phyloP scores from a whole-genome alignment of 192 early-diverging fungal genomes.

The Allomyces javanicus region DNA sequence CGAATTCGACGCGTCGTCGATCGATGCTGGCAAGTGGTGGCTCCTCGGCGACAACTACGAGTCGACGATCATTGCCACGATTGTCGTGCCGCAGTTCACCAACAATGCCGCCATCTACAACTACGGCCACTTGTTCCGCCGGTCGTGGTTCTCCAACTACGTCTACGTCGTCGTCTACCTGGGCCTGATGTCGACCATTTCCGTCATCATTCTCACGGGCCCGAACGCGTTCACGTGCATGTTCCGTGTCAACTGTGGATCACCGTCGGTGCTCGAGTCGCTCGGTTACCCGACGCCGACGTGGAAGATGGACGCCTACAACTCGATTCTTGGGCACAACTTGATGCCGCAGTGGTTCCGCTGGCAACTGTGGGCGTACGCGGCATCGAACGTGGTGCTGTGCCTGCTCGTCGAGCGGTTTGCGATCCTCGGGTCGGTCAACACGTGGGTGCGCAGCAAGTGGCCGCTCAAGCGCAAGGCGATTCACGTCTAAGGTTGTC shows the following conservation, averaged over 20 bases:
- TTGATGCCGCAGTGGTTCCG: conserved; percentile 43
- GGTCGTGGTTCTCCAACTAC: conserved; percentile 41
- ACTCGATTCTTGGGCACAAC: conserved; percentile 49
- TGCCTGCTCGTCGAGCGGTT: conserved; percentile 26
- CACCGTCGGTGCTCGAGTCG: conserved; percentile 14
- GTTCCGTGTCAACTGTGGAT: conserved; percentile 56
- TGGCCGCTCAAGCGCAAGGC: background rate
- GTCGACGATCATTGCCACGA: conserved; percentile 34
- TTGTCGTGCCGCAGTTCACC: conserved; percentile 50
- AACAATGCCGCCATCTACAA: conserved; percentile 46
- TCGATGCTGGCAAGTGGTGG: conserved; percentile 55
- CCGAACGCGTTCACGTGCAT: conserved; percentile 43
- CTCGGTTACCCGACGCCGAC: conserved; percentile 19
- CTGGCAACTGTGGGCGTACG: conserved; percentile 33
- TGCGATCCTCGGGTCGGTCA: conserved; percentile 28
- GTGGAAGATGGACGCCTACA: conserved; percentile 28
- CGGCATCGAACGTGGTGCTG: conserved; percentile 17
- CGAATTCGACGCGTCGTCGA: conserved; percentile 48
- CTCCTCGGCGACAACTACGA: conserved; percentile 66
- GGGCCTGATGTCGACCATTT: conserved; percentile 23
- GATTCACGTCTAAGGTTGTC: background rate
- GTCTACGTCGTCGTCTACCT: conserved; percentile 30
- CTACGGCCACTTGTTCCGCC: conserved; percentile 45
- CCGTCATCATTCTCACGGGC: conserved; percentile 27
- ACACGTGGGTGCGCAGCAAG: conserved; percentile 10